Percentiles rank a stretch among this genome's conserved stretches.
These are phyloP conservation scores for Mrakia hoshinonis DNA, from an alignment of 768 basidiomycete species.

Conservation along the genomic window DNA sequence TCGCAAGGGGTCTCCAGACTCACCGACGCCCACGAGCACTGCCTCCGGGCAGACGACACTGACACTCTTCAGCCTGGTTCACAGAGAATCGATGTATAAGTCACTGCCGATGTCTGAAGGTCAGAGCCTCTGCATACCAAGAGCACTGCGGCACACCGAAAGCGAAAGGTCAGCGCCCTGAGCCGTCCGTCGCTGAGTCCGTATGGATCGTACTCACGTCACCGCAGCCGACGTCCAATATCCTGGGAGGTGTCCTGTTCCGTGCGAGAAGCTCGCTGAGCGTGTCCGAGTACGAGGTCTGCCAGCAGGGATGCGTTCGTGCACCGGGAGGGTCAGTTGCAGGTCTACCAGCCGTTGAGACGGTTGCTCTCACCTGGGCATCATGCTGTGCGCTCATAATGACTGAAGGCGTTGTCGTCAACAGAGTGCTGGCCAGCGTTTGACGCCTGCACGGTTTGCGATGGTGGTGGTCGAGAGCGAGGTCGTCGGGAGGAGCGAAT, in stretches of 20 bases:
- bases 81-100: no score
- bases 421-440: no score
- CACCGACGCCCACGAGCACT: constrained; percentile 2
- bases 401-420: no score
- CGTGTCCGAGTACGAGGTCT: neutral
- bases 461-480: no score
- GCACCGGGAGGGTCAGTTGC: no score
- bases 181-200: neutral
- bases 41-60: neutral
- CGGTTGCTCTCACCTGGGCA: no score
- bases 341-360: no score
- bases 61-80: neutral
- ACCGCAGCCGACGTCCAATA: neutral
- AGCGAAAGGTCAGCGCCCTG: neutral
- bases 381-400: no score
- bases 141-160: neutral
- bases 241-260: neutral
- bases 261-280: neutral
- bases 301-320: no score
- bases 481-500: neutral
- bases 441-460: no score
- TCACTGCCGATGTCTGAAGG: neutral
- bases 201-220: neutral
- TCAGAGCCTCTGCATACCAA: neutral
- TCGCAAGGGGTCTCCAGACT: neutral